Evolutionary conservation across 2,329 filamentous ascomycete species (phyloP).

Genomic region (Aurifilum marmelostoma): DNA sequence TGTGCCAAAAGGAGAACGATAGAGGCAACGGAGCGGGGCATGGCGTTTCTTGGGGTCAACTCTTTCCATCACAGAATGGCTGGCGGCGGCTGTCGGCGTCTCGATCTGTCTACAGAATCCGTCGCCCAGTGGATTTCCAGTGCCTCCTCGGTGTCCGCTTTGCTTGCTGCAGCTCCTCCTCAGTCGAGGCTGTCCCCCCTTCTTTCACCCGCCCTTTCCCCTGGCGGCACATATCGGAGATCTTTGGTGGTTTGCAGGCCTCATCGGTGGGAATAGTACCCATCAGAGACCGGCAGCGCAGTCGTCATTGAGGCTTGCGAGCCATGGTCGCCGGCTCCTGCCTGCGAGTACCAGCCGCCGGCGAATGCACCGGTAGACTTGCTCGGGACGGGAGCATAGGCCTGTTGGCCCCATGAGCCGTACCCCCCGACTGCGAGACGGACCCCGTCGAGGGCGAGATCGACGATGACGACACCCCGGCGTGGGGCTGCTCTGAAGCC

Average conservation of each 20-base stretch:
- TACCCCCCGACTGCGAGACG: constrained; percentile 18
- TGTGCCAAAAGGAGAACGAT: neutral
- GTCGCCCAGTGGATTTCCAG: neutral
- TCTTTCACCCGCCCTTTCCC: neutral
- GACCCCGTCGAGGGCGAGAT: constrained; percentile 16
- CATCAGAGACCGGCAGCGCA: constrained; percentile 15
- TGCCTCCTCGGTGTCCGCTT: neutral
- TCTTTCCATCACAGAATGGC: neutral
- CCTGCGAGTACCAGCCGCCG: constrained; percentile 24
- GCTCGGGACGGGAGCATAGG: constrained; percentile 13
- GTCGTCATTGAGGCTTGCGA: neutral
- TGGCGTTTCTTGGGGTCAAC: neutral
- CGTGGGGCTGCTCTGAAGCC: constrained; percentile 14
- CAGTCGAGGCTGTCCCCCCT: no score
- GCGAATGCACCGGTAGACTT: constrained; percentile 21
- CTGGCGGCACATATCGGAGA: neutral
- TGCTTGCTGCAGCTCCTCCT: neutral
- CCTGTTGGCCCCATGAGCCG: constrained; percentile 17
- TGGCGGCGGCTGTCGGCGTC: neutral
- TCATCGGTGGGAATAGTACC: constrained; percentile 19
- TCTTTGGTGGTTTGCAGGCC: neutral
- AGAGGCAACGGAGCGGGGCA: neutral
- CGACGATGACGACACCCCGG: constrained; percentile 10
- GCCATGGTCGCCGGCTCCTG: constrained; percentile 6
- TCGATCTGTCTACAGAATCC: neutral